Conservation (phyloP, 306 rosid species). For the Pueraria montana region DNA sequence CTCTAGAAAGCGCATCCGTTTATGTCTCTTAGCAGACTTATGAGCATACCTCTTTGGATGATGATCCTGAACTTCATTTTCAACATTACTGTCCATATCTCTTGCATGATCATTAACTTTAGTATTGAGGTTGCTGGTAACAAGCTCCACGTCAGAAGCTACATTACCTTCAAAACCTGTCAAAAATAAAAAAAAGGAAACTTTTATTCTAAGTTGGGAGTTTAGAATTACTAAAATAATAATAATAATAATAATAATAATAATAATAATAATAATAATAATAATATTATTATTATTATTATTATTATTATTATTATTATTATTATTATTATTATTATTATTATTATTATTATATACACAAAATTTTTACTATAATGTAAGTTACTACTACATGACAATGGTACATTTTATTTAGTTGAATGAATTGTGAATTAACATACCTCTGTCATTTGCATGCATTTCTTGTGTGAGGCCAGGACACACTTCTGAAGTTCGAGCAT, state of each 20-base stretch:
- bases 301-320: too few species aligned
- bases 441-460: too few species aligned
- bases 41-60: slow-evolving; percentile 47
- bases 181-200: background rate
- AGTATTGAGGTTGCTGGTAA: slow-evolving; percentile 39
- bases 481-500: too few species aligned
- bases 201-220: too few species aligned
- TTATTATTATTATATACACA: too few species aligned
- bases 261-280: too few species aligned
- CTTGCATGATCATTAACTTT: too few species aligned
- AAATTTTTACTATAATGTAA: background rate
- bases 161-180: slow-evolving; percentile 57
- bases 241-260: too few species aligned
- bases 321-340: too few species aligned
- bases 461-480: too few species aligned
- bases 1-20: slow-evolving; percentile 64
- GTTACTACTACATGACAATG: background rate
- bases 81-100: slow-evolving; percentile 43
- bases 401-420: background rate
- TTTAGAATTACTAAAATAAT: too few species aligned
- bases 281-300: too few species aligned
- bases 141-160: slow-evolving; percentile 53
- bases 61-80: slow-evolving; percentile 49
- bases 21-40: slow-evolving; percentile 56
- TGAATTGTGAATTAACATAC: background rate